Percentiles rank a stretch among this genome's conserved stretches.
Evolutionary conservation across 2,329 filamentous ascomycete species (phyloP).

Genomic region (Microcera coccophila): DNA sequence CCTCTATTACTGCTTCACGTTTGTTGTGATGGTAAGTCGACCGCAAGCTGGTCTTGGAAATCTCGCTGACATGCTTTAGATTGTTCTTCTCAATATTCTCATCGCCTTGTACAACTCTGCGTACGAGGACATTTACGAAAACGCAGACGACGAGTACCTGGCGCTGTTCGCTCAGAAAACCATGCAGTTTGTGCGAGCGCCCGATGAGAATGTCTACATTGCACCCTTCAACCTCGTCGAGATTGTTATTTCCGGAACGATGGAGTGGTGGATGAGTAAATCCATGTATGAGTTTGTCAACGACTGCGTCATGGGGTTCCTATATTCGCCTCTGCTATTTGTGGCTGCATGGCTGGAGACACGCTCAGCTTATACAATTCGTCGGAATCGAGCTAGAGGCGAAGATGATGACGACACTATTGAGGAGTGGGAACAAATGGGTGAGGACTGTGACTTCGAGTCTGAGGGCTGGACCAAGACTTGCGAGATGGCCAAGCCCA

Average conservation of each 20-base stretch:
- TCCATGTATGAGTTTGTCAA: constrained; percentile 74
- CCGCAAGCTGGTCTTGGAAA: background rate
- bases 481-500: constrained; percentile 70
- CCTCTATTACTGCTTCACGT: constrained; percentile 96
- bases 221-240: constrained; percentile 93
- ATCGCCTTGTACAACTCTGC: constrained; percentile 97
- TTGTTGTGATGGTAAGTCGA: constrained; percentile 79
- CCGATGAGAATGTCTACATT: constrained; percentile 98
- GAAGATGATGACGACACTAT: constrained; percentile 85
- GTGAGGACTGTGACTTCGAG: constrained; percentile 70
- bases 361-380: constrained; percentile 61
- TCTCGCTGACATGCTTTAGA: constrained; percentile 31
- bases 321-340: constrained; percentile 81
- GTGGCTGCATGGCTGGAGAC: constrained; percentile 72
- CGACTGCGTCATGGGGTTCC: constrained; percentile 77
- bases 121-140: constrained; percentile 90
- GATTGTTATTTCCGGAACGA: constrained; percentile 70
- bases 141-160: constrained; percentile 93
- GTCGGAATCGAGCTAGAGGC: constrained; percentile 69
- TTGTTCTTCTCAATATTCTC: constrained; percentile 85
- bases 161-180: constrained; percentile 91
- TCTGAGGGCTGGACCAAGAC: constrained; percentile 80
- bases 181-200: constrained; percentile 92
- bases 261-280: constrained; percentile 94
- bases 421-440: constrained; percentile 91